phyloP scores from a whole-genome alignment of 192 early-diverging fungal species.

The Glomus cerebriforme region DNA sequence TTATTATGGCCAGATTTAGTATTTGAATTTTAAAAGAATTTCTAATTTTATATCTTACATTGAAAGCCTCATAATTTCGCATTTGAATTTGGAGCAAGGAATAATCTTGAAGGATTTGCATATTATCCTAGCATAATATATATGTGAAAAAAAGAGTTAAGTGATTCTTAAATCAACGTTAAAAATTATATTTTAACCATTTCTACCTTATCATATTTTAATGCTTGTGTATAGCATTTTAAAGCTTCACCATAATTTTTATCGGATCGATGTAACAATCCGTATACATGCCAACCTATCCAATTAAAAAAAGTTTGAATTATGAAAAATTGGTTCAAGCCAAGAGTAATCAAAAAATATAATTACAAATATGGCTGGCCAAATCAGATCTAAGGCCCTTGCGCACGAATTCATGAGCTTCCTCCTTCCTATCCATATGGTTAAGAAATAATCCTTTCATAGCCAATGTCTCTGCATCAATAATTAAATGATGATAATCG shows the following conservation, averaged over 20 bases:
- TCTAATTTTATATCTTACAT: slow-evolving; percentile 42
- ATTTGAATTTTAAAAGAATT: too few species aligned
- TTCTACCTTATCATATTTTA: slow-evolving; percentile 78
- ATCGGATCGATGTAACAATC: slow-evolving; percentile 87
- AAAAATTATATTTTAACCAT: neutral
- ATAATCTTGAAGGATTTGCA: slow-evolving; percentile 91
- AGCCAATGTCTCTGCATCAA: slow-evolving; percentile 78
- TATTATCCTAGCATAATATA: slow-evolving; percentile 70
- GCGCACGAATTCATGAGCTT: slow-evolving; percentile 86
- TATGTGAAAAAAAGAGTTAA: neutral
- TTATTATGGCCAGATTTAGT: too few species aligned
- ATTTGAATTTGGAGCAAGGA: slow-evolving; percentile 84
- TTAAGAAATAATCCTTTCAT: slow-evolving; percentile 94
- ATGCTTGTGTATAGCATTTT: slow-evolving; percentile 87
- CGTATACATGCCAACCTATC: slow-evolving; percentile 93
- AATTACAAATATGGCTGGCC: slow-evolving; percentile 81
- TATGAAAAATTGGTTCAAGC: neutral
- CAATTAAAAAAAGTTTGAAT: slow-evolving; percentile 1
- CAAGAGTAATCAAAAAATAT: neutral
- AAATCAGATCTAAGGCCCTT: slow-evolving; percentile 81
- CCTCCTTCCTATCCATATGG: slow-evolving; percentile 88
- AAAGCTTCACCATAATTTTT: slow-evolving; percentile 92
- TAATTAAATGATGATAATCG: slow-evolving; percentile 3
- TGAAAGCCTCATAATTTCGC: slow-evolving; percentile 83
- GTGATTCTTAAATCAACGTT: neutral